Evolutionary conservation across 2,329 filamentous ascomycete species (phyloP).

Genomic region (Calonectria crousiana): DNA sequence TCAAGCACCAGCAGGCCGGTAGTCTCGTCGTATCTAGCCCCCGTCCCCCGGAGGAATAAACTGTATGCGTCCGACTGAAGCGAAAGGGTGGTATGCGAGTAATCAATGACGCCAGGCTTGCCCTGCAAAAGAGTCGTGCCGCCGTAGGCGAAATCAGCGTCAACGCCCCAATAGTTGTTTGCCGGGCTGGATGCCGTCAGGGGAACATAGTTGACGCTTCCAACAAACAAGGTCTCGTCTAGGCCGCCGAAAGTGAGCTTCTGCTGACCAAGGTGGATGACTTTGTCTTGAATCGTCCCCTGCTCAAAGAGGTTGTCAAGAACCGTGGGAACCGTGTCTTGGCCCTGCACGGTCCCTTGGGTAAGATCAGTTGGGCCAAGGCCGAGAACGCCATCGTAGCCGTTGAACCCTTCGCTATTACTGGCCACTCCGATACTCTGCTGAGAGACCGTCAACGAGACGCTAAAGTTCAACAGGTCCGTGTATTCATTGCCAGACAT

Average conservation of each 20-base stretch:
- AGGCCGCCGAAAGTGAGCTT: background rate
- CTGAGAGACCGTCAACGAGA: background rate
- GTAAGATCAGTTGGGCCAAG: background rate
- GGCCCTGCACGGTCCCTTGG: background rate
- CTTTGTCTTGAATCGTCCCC: background rate
- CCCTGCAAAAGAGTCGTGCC: background rate
- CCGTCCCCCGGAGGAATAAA: background rate
- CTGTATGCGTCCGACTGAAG: background rate
- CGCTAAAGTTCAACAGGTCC: background rate
- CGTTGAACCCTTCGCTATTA: accelerated
- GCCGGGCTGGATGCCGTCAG: background rate
- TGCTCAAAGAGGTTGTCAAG: background rate
- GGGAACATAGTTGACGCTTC: background rate
- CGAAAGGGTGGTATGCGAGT: accelerated
- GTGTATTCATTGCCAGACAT: background rate
- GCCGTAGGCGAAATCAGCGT: background rate
- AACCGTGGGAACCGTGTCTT: background rate
- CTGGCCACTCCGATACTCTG: background rate
- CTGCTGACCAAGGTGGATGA: background rate
- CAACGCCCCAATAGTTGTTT: background rate
- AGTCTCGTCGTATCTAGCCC: background rate
- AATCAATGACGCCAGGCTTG: background rate
- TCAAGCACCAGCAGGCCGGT: background rate
- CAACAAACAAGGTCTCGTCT: background rate
- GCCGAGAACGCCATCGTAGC: background rate